Conservation (phyloP, 2,329 filamentous ascomycete species). For the Myriosclerotinia curreyana region DNA sequence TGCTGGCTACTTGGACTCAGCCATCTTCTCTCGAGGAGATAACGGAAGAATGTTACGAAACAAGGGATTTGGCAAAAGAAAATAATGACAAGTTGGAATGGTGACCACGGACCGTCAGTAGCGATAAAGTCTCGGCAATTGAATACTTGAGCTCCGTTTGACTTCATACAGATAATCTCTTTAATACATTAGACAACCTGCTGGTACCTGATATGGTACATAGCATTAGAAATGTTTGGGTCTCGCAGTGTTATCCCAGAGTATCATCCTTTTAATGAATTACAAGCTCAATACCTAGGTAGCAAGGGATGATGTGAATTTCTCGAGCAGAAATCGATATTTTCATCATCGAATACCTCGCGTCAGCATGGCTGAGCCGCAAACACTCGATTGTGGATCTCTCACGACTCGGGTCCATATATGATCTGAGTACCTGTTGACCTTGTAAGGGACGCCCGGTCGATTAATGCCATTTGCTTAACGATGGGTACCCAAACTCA, state of each 20-base stretch:
- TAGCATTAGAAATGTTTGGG: not conserved
- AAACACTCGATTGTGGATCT: not conserved
- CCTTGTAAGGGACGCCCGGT: not conserved
- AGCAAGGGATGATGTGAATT: not conserved
- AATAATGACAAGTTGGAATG: not conserved
- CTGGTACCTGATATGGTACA: not conserved
- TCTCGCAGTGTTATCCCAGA: not conserved
- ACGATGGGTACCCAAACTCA: not conserved
- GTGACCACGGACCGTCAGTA: not conserved
- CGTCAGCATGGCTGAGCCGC: not conserved
- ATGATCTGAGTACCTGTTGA: not conserved
- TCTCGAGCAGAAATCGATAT: not conserved
- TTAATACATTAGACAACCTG: not conserved
- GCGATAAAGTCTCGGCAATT: not conserved
- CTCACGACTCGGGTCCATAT: conserved; percentile 7
- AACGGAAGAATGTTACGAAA: not conserved
- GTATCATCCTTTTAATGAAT: not conserved
- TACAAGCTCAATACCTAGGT: not conserved
- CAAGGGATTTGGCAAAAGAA: not conserved
- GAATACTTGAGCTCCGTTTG: not conserved
- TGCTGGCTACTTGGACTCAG: no score
- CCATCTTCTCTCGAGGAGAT: not conserved
- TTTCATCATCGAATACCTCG: not conserved
- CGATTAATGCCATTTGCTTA: not conserved
- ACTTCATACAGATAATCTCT: not conserved